Base-by-base conservation (phyloP, 768 basidiomycete genomes). In the Vishniacozyma victoriae region DNA sequence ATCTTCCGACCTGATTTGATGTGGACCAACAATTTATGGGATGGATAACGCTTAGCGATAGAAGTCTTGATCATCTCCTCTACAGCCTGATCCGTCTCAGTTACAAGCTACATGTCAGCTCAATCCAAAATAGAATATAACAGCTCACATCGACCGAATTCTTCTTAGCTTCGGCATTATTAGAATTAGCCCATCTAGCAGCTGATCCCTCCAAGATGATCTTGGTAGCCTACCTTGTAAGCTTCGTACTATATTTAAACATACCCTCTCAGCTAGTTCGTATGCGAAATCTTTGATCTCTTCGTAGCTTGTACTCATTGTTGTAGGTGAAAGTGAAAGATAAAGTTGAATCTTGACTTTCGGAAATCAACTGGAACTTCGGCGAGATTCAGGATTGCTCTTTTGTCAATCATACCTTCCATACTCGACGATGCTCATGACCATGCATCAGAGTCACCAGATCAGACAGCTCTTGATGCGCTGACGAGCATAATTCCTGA, bases 21-120 rank as follows among this genome's bases (percentile, higher is more conserved):
- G 29, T 2, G 14, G 12, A 76, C 86, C 67, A 67, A 90, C 89
- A 93, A 93, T 55, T 82, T 75, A 72, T 88, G 92, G 2, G 72
- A 56, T 0, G 90, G 88, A 69, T 86, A 92, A 42, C 74, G 76
- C 20, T 73, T 70, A 24, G 75, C 74, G 45, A 93, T 79, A 64
- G 83, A 79, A 23, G 76, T 64, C 72, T 82, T 83, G 42, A 95
- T 87, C 38, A 90, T 75, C 52, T 86, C 82, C 72, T 95, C 92
- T 11, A 95, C 92, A 37, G 78, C 81, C 29, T 91, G 84, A 71
- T 97, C 92, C 62, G 87, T 95, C 73, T 92, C 86, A 0, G 92
- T 97, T 20, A 97, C 92, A 25, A 96, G 76, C 73, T 74, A 35
- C 15, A 41, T 12, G 36, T 31, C 27, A 36, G 19, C 27, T 20